Percentiles rank a stretch among this genome's conserved stretches.
Conservation (phyloP, 805 yeast species). For the Tetrapisispora taiwanensis region DNA sequence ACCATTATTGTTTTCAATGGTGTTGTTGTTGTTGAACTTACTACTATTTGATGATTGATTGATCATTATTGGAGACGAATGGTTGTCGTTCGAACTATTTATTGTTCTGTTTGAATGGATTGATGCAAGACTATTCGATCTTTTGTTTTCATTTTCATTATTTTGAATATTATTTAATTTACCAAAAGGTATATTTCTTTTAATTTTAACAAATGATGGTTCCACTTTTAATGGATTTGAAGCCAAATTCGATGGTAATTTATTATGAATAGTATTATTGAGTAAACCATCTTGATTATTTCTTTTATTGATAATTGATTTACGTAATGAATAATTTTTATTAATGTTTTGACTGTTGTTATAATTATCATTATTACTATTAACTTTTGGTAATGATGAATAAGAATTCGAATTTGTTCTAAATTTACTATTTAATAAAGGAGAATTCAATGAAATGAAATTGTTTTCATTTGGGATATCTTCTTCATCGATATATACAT, state of each 20-base stretch:
- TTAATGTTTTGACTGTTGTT: background rate
- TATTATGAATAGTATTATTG: background rate
- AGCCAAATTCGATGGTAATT: conserved; percentile 44
- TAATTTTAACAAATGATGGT: conserved; percentile 58
- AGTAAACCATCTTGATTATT: conserved; percentile 2
- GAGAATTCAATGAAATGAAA: conserved; percentile 1
- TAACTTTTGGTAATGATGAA: background rate
- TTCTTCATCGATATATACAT: conserved; percentile 65
- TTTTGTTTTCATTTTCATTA: background rate
- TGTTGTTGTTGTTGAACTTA: conserved; percentile 6
- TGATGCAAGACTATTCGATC: background rate
- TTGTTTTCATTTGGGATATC: background rate
- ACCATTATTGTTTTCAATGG: conserved; percentile 26
- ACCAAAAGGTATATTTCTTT: conserved; percentile 33
- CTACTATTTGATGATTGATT: background rate
- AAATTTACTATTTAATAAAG: background rate
- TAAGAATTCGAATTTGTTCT: background rate
- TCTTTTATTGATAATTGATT: background rate
- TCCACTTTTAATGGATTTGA: conserved; percentile 58
- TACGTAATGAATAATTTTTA: background rate
- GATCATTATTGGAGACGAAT: background rate
- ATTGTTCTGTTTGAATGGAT: background rate
- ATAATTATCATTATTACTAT: background rate
- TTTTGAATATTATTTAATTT: background rate
- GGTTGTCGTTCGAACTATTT: background rate